Conservation (phyloP, 805 yeast genomes). For the Candida silvicultrix region DNA sequence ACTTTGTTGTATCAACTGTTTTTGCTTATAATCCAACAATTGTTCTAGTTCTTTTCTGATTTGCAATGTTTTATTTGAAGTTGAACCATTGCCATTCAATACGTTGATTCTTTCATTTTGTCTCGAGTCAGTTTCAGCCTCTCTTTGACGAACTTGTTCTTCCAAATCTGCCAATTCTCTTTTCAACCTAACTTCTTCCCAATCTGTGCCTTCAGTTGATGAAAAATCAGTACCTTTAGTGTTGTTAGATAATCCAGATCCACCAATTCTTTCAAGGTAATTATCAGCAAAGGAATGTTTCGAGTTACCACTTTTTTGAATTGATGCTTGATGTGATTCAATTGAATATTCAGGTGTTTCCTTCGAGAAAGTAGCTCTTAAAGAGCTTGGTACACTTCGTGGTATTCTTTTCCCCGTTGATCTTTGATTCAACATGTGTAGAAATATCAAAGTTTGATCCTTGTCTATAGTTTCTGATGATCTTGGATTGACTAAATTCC, state of each 20-base stretch:
- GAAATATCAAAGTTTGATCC: slow-evolving; percentile 83
- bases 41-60: slow-evolving; percentile 71
- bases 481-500: slow-evolving; percentile 94
- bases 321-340: slow-evolving; percentile 42
- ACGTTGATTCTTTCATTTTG: slow-evolving; percentile 23
- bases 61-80: slow-evolving; percentile 21
- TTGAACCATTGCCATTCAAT: slow-evolving; percentile 20
- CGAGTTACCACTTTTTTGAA: slow-evolving; percentile 16
- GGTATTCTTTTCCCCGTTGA: slow-evolving; percentile 83
- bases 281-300: slow-evolving; percentile 44
- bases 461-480: slow-evolving; percentile 83
- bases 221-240: slow-evolving; percentile 65
- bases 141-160: slow-evolving; percentile 51
- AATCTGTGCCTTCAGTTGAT: slow-evolving; percentile 67
- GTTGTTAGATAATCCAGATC: slow-evolving; percentile 25
- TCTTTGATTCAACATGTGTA: slow-evolving; percentile 88
- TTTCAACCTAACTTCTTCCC: slow-evolving; percentile 86
- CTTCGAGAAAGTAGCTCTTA: slow-evolving; percentile 87
- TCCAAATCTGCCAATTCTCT: slow-evolving; percentile 76
- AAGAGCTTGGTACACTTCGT: slow-evolving; percentile 86
- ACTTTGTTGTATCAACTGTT: slow-evolving; percentile 38
- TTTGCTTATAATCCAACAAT: slow-evolving; percentile 70
- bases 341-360: slow-evolving; percentile 71
- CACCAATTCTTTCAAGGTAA: slow-evolving; percentile 52
- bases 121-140: slow-evolving; percentile 36